phyloP scores from a whole-genome alignment of 306 rosid species.

The barrel medic (Medicago truncatula) region MtrunA17r5.0-ANR NC_053043.1:6690001-6690500 shows the following conservation, averaged over 20 bases:
- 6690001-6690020: constrained; percentile 82
- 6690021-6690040: neutral
- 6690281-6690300: neutral
- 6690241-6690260: neutral
- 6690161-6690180: constrained; percentile 13
- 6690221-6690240: neutral
- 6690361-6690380: constrained; percentile 2
- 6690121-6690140: constrained; percentile 21
- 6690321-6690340: neutral
- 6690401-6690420: constrained; percentile 79
- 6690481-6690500: constrained; percentile 98
- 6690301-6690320: neutral
- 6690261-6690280: neutral
- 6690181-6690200: constrained; percentile 8
- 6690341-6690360: neutral
- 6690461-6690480: constrained; percentile 95
- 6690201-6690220: constrained; percentile 27
- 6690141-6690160: constrained; percentile 2
- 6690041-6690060: neutral
- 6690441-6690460: constrained; percentile 92
- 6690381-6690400: constrained; percentile 81
- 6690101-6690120: neutral
- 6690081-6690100: no score
- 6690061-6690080: no score
- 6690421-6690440: constrained; percentile 93